A percentile compares a stretch with the other conserved stretches of the same genome.
Conservation (phyloP, 345 rosid genomes). For the Gossypium australe region DNA sequence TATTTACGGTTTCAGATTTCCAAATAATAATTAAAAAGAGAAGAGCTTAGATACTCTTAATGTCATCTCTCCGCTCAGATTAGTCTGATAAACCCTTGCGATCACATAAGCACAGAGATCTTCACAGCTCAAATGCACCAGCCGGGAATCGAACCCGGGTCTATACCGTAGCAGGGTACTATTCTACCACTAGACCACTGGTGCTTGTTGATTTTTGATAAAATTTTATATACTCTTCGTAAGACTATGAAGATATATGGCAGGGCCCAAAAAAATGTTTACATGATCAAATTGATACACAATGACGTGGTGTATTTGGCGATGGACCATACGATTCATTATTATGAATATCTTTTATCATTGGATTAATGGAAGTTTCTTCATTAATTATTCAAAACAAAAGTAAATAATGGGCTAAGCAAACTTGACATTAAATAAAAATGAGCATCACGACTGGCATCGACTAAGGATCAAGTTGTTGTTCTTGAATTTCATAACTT, state of each 20-base stretch:
- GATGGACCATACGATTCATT: background rate
- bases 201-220: background rate
- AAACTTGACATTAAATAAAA: no score
- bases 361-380: no score
- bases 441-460: no score
- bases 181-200: constrained; percentile 75
- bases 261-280: no score
- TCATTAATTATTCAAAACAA: no score
- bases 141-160: constrained; percentile 70
- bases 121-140: constrained; percentile 35
- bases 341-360: no score
- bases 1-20: no score
- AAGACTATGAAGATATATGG: no score
- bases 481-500: no score
- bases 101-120: background rate
- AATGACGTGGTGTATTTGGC: background rate
- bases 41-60: constrained; percentile 11
- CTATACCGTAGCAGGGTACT: constrained; percentile 71
- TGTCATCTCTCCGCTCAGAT: constrained; percentile 6
- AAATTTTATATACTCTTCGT: background rate
- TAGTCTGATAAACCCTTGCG: constrained; percentile 17
- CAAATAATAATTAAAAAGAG: background rate
- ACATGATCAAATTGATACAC: background rate
- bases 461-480: no score
- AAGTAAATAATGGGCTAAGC: no score